Base-by-base conservation (phyloP, 2,329 filamentous ascomycete species). In the Ophiognomonia clavigignenti-juglandacearum region DNA sequence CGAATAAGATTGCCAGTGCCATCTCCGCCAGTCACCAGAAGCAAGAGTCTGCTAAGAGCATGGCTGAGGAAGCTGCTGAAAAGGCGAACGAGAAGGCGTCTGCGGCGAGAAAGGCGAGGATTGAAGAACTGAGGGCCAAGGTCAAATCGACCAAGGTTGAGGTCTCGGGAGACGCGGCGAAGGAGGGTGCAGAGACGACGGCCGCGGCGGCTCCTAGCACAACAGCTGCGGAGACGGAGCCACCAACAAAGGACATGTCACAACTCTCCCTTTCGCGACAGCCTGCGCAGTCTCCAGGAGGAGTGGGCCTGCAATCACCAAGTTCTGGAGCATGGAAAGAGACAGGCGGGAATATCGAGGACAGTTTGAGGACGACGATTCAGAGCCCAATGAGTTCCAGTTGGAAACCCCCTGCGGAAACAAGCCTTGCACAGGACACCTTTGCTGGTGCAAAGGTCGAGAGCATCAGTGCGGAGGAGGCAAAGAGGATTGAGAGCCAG, bases 41-140 rank as follows among this genome's bases (percentile, higher is more conserved):
- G 51, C 59, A 60, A 9, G 57, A 77, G 11, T 73, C 77, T 2
- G 64, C 78, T 40, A 69, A 70, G 53, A 77, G 73, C 57, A 71
- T 82, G 42, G 80, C 79, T 35, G 75, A 87, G 57, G 84, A 89
- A 61, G 82, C 77, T 40, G 82, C 81, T 1, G 67, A 75, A 56
- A 83, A 78, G 63, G 81, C 81, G 41, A 43, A 87, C 57, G 84
- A 89, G 61, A 81, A 77, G 40, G 82, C 80, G 1, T 66, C 74
- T 56, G 83, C 78, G 63, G 81, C 81, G 43, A 83, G 83, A 66
- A 72, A 82, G 55, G 67, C 75, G 54, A 73, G 73, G 46, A 69
- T 81, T 52, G 71, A 78, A 53, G 68, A 62, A 56, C 61, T 81
- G 51, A 69, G 75, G 45, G 72, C 77, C 46, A 80, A 80, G 63